A percentile compares a stretch with the other conserved stretches of the same genome.
Evolutionary conservation across 129 eudicot genomes (phyloP).

Genomic region (Sambucus nigra): DNA sequence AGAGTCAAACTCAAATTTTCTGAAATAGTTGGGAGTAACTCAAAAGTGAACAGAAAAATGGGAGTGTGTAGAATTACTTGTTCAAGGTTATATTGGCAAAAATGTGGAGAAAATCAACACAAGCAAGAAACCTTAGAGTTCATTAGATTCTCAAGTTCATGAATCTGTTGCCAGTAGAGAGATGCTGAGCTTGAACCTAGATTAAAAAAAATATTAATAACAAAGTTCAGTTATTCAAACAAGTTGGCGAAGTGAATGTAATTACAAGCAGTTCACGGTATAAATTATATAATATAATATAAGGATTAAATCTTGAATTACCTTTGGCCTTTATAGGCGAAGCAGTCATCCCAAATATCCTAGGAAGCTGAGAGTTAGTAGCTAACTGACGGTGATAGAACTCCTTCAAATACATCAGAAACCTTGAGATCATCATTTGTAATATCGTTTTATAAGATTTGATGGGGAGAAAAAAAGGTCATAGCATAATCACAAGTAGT

Average conservation of each 20-base stretch:
- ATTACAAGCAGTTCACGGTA: too few species aligned
- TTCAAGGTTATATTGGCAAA: too few species aligned
- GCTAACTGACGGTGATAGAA: conserved; percentile 47
- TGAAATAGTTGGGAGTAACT: too few species aligned
- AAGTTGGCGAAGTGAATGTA: background rate
- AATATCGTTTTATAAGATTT: background rate
- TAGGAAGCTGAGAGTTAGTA: conserved; percentile 39
- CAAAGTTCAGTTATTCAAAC: background rate
- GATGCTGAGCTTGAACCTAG: conserved; percentile 35
- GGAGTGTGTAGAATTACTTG: too few species aligned
- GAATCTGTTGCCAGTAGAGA: conserved; percentile 55
- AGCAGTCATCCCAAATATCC: conserved; percentile 95
- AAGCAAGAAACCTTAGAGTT: conserved; percentile 57
- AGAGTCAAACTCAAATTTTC: too few species aligned
- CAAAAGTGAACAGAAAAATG: too few species aligned
- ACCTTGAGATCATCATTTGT: background rate
- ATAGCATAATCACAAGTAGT: too few species aligned
- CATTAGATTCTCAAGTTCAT: conserved; percentile 58
- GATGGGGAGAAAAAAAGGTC: background rate
- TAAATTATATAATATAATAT: too few species aligned
- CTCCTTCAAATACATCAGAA: conserved; percentile 37
- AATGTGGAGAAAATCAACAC: background rate
- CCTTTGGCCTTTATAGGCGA: conserved; percentile 91
- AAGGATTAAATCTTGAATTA: conserved; percentile 1
- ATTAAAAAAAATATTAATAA: conserved; percentile 7